phyloP scores from a whole-genome alignment of 306 rosid species.

The Cicer chorassanicum region DNA sequence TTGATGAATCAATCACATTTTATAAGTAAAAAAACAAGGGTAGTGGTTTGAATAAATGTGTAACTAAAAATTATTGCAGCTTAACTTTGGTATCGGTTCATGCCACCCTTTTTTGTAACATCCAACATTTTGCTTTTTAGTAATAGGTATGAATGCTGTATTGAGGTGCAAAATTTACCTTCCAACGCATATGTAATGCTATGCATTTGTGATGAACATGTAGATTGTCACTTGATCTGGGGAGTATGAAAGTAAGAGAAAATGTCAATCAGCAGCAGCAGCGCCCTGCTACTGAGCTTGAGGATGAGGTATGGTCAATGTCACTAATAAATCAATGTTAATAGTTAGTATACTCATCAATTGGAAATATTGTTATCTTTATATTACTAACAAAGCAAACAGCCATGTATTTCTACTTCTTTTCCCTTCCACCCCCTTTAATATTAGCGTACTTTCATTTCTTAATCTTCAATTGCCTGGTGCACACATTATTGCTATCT shows the following conservation, averaged over 20 bases:
- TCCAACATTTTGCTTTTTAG: neutral
- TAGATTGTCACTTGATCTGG: constrained; percentile 85
- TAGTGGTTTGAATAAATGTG: neutral
- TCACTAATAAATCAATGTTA: neutral
- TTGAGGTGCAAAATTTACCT: constrained; percentile 12
- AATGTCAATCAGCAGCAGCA: constrained; percentile 45
- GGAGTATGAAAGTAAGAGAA: constrained; percentile 79
- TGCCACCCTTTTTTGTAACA: neutral
- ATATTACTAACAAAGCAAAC: constrained; percentile 17
- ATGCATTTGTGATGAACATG: constrained; percentile 44
- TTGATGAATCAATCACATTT: neutral
- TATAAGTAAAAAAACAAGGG: neutral
- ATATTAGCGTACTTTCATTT: constrained; percentile 19
- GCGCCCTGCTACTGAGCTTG: constrained; percentile 65
- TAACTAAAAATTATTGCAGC: neutral
- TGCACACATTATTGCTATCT: constrained; percentile 17
- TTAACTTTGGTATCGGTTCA: neutral
- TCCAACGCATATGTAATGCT: constrained; percentile 34
- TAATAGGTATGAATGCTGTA: constrained; percentile 20
- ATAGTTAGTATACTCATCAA: constrained; percentile 21
- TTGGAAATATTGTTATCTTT: constrained; percentile 15
- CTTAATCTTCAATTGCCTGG: constrained; percentile 26
- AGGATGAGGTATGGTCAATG: constrained; percentile 77
- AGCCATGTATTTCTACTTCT: constrained; percentile 13
- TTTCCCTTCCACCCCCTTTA: neutral